Evolutionary conservation across 2,329 filamentous ascomycete species (phyloP).

Genomic region (Elsinoe necatrix): DNA sequence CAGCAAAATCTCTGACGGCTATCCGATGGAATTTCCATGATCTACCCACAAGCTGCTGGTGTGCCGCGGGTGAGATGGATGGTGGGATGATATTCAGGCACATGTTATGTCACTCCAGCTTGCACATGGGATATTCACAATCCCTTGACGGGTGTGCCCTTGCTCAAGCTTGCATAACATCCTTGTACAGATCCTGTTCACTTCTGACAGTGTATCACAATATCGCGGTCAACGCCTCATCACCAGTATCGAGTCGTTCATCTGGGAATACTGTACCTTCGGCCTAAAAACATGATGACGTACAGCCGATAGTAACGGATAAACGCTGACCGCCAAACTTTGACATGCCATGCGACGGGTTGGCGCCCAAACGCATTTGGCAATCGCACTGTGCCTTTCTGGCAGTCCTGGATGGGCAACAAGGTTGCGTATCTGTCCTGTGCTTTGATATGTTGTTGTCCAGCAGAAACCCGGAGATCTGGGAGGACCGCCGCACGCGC

Average conservation of each 20-base stretch:
- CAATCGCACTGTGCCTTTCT: neutral
- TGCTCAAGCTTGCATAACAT: neutral
- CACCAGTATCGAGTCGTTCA: neutral
- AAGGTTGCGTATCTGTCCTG: neutral
- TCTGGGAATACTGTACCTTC: neutral
- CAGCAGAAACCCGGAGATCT: neutral
- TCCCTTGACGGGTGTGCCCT: neutral
- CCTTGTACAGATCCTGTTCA: neutral
- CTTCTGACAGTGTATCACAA: neutral
- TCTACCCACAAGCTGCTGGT: neutral
- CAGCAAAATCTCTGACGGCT: conserved; percentile 4
- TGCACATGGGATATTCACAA: neutral
- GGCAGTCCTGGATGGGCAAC: neutral
- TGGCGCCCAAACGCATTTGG: conserved; percentile 6
- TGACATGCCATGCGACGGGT: conserved; percentile 5
- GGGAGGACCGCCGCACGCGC: conserved; percentile 5
- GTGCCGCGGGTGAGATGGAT: neutral
- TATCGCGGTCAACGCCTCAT: neutral
- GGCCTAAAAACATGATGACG: conserved; percentile 4
- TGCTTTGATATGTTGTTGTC: neutral
- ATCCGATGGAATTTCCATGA: neutral
- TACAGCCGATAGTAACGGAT: conserved; percentile 1
- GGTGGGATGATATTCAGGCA: conserved; percentile 8
- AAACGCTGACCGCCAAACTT: conserved; percentile 3
- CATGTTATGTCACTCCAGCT: neutral